phyloP scores from a whole-genome alignment of 768 basidiomycete species.

The Russula dissimulans region DNA sequence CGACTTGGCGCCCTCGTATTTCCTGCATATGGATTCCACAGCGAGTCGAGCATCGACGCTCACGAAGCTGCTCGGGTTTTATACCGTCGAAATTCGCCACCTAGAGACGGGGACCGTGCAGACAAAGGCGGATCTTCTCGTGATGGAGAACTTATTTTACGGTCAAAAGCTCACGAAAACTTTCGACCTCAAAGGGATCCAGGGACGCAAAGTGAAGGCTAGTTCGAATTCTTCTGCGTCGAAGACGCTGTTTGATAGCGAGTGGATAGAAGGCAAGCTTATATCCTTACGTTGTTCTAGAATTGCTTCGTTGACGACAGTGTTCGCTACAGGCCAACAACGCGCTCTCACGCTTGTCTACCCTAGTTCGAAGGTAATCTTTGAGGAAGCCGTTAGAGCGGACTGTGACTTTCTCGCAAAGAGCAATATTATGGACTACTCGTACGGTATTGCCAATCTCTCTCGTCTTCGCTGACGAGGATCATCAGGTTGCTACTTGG shows the following conservation, averaged over 20 bases:
- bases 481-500: slow-evolving; percentile 55
- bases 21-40: slow-evolving; percentile 66
- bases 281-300: background rate
- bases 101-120: slow-evolving; percentile 56
- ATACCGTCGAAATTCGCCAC: slow-evolving; percentile 68
- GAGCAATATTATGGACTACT: slow-evolving; percentile 85
- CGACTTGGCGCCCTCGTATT: slow-evolving; percentile 70
- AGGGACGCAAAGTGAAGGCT: slow-evolving; percentile 59
- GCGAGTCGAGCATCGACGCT: slow-evolving; percentile 57
- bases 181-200: slow-evolving; percentile 81
- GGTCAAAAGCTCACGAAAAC: slow-evolving; percentile 55
- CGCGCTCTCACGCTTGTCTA: slow-evolving; percentile 53
- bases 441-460: slow-evolving; percentile 35
- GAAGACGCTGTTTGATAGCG: slow-evolving; percentile 68
- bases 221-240: slow-evolving; percentile 30
- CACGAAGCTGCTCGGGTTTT: slow-evolving; percentile 76
- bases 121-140: slow-evolving; percentile 63
- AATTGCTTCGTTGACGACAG: background rate
- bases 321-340: slow-evolving; percentile 44
- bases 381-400: slow-evolving; percentile 55
- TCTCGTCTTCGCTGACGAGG: background rate
- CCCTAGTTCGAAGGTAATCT: slow-evolving; percentile 63
- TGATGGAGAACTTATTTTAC: slow-evolving; percentile 84
- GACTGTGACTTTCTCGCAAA: slow-evolving; percentile 68
- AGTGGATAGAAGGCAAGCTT: slow-evolving; percentile 66